A percentile compares a stretch with the other conserved stretches of the same genome.
Conservation (phyloP, 176 grass and related monocot species). For the Neostapfia colusana region DNA sequence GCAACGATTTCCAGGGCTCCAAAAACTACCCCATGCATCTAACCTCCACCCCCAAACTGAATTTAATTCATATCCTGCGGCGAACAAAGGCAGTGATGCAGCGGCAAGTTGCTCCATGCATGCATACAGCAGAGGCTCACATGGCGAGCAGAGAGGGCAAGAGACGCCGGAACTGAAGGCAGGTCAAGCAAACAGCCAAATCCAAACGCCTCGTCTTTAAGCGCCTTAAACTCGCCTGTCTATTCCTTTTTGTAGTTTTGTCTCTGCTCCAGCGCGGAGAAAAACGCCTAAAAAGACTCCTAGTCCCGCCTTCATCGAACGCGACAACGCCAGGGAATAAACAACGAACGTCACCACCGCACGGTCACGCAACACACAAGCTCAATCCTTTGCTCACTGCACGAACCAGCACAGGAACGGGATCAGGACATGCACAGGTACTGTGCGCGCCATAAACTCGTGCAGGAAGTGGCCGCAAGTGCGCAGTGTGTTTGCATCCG, state of each 20-base stretch:
- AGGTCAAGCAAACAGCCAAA: conserved; percentile 1
- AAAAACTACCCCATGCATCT: background rate
- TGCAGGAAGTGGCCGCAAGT: background rate
- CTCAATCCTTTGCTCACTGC: background rate
- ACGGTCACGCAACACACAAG: background rate
- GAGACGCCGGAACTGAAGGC: conserved; percentile 24
- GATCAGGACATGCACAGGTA: background rate
- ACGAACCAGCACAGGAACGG: conserved; percentile 21
- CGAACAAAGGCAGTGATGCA: background rate
- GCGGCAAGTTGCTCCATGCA: background rate
- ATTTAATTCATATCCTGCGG: background rate
- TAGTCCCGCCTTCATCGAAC: conserved; percentile 19
- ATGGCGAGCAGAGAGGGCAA: conserved; percentile 12
- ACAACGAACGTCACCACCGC: background rate
- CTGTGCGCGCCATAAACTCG: conserved; percentile 32
- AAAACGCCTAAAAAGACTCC: conserved; percentile 22
- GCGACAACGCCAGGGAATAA: conserved; percentile 41
- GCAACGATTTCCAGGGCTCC: background rate
- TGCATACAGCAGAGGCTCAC: conserved; percentile 19
- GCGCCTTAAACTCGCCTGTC: conserved; percentile 9
- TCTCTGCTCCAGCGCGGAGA: background rate
- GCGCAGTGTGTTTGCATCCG: conserved; percentile 5
- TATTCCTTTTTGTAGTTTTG: conserved; percentile 48
- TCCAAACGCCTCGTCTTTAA: conserved; percentile 18
- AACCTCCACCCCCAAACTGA: background rate